Evolutionary conservation across 768 basidiomycete species (phyloP).

Genomic region (Trametes cingulata): DNA sequence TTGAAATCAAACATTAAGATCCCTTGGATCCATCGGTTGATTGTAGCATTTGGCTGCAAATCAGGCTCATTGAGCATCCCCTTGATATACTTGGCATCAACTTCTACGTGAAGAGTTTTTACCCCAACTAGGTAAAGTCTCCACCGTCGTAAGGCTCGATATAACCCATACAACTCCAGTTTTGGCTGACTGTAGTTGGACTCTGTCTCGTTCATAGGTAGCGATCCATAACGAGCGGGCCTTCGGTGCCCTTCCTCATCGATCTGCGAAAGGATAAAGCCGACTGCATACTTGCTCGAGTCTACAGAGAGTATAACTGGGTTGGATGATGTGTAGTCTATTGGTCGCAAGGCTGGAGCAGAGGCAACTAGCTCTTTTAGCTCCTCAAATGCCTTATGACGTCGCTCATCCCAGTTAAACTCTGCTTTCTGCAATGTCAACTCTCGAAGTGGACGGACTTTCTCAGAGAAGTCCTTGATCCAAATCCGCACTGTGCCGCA

Average conservation of each 20-base stretch:
- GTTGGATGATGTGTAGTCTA: conserved; percentile 34
- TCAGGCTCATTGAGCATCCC: conserved; percentile 46
- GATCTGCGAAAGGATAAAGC: conserved; percentile 40
- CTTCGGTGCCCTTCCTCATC: conserved; percentile 17
- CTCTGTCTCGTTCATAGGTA: conserved; percentile 34
- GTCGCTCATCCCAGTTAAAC: conserved; percentile 34
- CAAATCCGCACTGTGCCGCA: conserved; percentile 23
- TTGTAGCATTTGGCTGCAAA: conserved; percentile 36
- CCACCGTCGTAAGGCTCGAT: conserved; percentile 21
- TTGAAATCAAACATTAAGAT: conserved; percentile 41
- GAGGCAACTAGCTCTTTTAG: conserved; percentile 32
- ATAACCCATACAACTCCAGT: conserved; percentile 31
- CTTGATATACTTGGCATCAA: conserved; percentile 43
- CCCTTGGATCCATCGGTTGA: conserved; percentile 44
- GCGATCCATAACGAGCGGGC: conserved; percentile 36
- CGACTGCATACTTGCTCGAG: conserved; percentile 36
- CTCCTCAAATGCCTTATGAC: conserved; percentile 30
- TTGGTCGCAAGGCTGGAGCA: conserved; percentile 32
- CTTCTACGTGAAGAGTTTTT: too few relatives aligned
- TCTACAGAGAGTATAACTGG: too few relatives aligned
- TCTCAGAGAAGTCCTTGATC: conserved; percentile 19
- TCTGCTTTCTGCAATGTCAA: conserved; percentile 23
- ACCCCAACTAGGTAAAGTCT: conserved; percentile 32
- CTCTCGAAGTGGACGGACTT: conserved; percentile 13
- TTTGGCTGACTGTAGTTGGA: conserved; percentile 31